Conservation (phyloP, 2,329 filamentous ascomycete genomes). For the Chrysosphaeria jannelii region DNA sequence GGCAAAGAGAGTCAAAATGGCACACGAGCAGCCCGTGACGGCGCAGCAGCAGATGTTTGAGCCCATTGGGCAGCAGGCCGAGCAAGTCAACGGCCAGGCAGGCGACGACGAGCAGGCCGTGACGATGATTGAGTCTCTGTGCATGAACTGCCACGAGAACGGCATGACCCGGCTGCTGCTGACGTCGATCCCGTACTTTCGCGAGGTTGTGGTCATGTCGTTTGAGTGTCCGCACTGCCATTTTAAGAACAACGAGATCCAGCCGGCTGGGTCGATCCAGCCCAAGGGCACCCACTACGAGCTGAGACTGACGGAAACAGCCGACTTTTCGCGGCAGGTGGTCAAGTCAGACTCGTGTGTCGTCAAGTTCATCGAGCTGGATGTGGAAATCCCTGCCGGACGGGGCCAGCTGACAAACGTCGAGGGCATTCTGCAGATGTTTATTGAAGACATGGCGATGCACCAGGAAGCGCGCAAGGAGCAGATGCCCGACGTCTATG, state of each 20-base stretch:
- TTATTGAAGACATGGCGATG: constrained; percentile 51
- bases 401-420: constrained; percentile 81
- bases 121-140: constrained; percentile 46
- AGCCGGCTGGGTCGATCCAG: constrained; percentile 75
- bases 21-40: too few relatives aligned
- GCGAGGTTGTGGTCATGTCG: constrained; percentile 91
- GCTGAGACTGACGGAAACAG: constrained; percentile 38
- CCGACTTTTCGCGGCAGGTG: constrained; percentile 61
- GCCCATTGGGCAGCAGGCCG: constrained; percentile 29
- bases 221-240: constrained; percentile 77
- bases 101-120: constrained; percentile 23
- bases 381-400: constrained; percentile 75
- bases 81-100: constrained; percentile 14
- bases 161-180: constrained; percentile 66
- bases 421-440: constrained; percentile 54
- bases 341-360: constrained; percentile 73
- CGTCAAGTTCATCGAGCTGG: constrained; percentile 70
- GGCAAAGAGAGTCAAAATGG: too few relatives aligned
- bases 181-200: constrained; percentile 85
- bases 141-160: constrained; percentile 65
- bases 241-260: constrained; percentile 78
- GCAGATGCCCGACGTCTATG: constrained; percentile 45
- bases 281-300: constrained; percentile 64
- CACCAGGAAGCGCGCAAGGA: constrained; percentile 62
- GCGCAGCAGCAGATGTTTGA: constrained; percentile 32